A percentile compares a stretch with the other conserved stretches of the same genome.
Conservation (phyloP, 441 rosid genomes). For the Heliophila coronopifolia region DNA sequence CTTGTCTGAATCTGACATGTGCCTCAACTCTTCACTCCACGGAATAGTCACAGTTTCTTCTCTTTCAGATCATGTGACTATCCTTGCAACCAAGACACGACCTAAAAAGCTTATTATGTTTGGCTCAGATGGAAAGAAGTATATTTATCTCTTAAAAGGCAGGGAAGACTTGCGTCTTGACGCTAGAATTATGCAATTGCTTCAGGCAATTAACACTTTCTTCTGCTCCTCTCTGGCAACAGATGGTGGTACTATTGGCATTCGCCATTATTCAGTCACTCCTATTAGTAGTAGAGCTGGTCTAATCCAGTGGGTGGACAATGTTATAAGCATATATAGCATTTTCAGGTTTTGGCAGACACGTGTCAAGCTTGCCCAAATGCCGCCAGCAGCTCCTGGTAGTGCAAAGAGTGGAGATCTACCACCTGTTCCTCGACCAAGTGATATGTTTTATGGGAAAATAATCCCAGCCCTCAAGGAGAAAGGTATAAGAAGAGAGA, state of each 20-base stretch:
- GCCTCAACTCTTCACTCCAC: slow-evolving; percentile 44
- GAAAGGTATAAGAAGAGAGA: slow-evolving; percentile 92
- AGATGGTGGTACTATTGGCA: slow-evolving; percentile 51
- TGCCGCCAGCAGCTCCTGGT: slow-evolving; percentile 51
- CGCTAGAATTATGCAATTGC: slow-evolving; percentile 98
- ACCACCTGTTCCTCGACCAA: slow-evolving; percentile 89
- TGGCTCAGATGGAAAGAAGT: slow-evolving; percentile 92
- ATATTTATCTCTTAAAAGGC: slow-evolving; percentile 89
- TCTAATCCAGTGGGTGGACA: slow-evolving; percentile 98
- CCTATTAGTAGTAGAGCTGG: slow-evolving; percentile 99
- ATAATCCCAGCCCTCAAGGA: slow-evolving; percentile 98
- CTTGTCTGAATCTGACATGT: slow-evolving; percentile 48
- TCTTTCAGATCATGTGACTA: slow-evolving; percentile 62
- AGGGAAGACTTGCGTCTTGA: slow-evolving; percentile 98
- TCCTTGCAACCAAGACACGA: slow-evolving; percentile 89
- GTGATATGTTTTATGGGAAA: slow-evolving; percentile 98
- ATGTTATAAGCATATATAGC: slow-evolving; percentile 87
- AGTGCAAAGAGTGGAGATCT: slow-evolving; percentile 52
- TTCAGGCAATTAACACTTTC: slow-evolving; percentile 84
- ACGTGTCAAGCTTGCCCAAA: slow-evolving; percentile 74
- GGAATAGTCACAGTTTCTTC: slow-evolving; percentile 82
- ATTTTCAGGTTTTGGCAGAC: slow-evolving; percentile 93
- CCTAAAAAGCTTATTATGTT: slow-evolving; percentile 86
- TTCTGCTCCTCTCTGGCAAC: slow-evolving; percentile 56
- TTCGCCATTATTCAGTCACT: slow-evolving; percentile 94